A percentile compares a stretch with the other conserved stretches of the same genome.
Conservation (phyloP, 2,329 filamentous ascomycete genomes). For the Colletotrichum orbiculare region DNA sequence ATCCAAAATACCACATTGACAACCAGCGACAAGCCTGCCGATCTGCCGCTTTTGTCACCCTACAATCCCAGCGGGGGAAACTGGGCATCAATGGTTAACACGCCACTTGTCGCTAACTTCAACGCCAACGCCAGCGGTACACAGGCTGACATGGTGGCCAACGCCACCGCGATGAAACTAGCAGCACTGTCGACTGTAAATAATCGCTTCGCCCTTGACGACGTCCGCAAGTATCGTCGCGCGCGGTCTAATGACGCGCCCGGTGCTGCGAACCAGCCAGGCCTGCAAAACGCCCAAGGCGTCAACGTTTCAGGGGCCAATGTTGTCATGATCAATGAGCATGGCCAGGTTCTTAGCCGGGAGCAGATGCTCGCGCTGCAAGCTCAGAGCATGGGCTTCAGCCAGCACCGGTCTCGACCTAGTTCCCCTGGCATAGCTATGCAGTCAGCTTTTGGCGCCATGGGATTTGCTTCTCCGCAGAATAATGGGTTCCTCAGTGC, state of each 20-base stretch:
- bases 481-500: conserved; percentile 94
- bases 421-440: conserved; percentile 89
- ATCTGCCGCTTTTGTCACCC: conserved; percentile 88
- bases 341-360: conserved; percentile 85
- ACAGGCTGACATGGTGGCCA: conserved; percentile 98
- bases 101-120: conserved; percentile 93
- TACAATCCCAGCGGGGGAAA: conserved; percentile 84
- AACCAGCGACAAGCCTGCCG: conserved; percentile 74
- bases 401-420: conserved; percentile 82
- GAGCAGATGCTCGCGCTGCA: conserved; percentile 88
- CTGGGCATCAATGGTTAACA: conserved; percentile 99
- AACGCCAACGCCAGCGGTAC: conserved; percentile 65
- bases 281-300: conserved; percentile 55
- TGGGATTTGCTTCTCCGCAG: conserved; percentile 87
- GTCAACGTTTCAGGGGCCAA: conserved; percentile 76
- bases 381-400: conserved; percentile 69
- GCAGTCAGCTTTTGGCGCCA: conserved; percentile 70
- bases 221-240: conserved; percentile 95
- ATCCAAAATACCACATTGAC: conserved; percentile 88
- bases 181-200: conserved; percentile 97
- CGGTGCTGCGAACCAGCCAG: conserved; percentile 46
- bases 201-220: conserved; percentile 95
- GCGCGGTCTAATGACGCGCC: conserved; percentile 88
- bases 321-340: conserved; percentile 94
- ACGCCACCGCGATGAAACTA: conserved; percentile 98